A percentile compares a stretch with the other conserved stretches of the same genome.
phyloP scores from a whole-genome alignment of 2,329 filamentous ascomycete species.

The Microdochium nivale region DNA sequence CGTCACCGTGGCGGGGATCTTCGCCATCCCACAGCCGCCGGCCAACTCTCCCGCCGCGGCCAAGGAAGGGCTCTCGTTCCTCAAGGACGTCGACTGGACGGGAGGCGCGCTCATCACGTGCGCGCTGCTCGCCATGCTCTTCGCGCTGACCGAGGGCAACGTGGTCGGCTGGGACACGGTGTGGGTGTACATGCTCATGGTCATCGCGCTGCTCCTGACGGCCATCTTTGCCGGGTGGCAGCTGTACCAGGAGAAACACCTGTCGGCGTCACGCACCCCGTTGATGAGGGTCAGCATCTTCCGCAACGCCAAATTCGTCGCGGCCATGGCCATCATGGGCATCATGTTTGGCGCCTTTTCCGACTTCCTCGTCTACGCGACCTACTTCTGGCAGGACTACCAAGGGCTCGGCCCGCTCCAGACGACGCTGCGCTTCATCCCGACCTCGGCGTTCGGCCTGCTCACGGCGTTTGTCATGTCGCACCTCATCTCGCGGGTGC shows the following conservation, averaged over 20 bases:
- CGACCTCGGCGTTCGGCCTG: conserved; percentile 52
- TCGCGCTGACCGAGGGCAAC: conserved; percentile 61
- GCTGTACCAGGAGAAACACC: conserved; percentile 45
- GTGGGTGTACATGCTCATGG: conserved; percentile 53
- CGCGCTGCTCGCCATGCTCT: conserved; percentile 53
- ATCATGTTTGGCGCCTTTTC: conserved; percentile 62
- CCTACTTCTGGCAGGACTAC: conserved; percentile 63
- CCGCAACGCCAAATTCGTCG: conserved; percentile 47
- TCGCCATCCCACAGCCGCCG: conserved; percentile 49
- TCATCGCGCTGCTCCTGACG: conserved; percentile 47
- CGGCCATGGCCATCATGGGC: conserved; percentile 56
- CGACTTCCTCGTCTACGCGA: conserved; percentile 58
- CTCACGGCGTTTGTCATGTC: conserved; percentile 48
- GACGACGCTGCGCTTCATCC: conserved; percentile 61
- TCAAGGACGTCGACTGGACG: conserved; percentile 54
- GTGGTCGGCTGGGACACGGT: conserved; percentile 58
- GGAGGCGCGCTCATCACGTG: conserved; percentile 55
- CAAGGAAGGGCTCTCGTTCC: conserved; percentile 19
- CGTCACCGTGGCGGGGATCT: conserved; percentile 46
- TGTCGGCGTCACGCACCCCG: conserved; percentile 30
- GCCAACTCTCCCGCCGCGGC: conserved; percentile 13
- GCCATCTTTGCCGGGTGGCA: conserved; percentile 53
- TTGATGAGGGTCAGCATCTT: conserved; percentile 63
- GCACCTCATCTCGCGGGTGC: conserved; percentile 46
- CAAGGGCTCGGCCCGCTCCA: conserved; percentile 53